Evolutionary conservation across 2,329 filamentous ascomycete genomes (phyloP).

Genomic region (Hypoxylon rubiginosum): DNA sequence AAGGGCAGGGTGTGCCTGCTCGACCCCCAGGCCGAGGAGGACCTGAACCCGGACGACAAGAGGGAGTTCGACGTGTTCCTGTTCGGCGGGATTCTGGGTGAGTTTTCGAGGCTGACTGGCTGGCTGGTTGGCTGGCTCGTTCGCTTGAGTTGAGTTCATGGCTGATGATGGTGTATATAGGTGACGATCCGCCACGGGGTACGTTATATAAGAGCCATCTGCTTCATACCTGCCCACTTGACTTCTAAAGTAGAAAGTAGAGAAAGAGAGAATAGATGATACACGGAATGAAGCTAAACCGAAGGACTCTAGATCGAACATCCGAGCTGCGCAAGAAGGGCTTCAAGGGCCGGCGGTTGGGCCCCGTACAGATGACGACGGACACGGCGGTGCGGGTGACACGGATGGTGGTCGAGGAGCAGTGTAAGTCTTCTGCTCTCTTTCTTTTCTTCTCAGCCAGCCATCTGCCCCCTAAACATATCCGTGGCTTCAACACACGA

Average conservation of each 20-base stretch:
- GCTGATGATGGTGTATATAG: slow-evolving; percentile 58
- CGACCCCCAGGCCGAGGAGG: slow-evolving; percentile 85
- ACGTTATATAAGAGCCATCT: slow-evolving; percentile 51
- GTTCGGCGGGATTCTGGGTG: slow-evolving; percentile 96
- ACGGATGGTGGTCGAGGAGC: slow-evolving; percentile 86
- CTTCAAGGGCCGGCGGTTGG: slow-evolving; percentile 86
- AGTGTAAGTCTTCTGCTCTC: slow-evolving; percentile 66
- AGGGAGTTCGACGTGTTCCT: slow-evolving; percentile 89
- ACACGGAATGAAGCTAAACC: slow-evolving; percentile 6
- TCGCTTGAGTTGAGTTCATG: background rate
- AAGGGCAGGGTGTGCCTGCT: slow-evolving; percentile 82
- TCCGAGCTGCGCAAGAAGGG: slow-evolving; percentile 96
- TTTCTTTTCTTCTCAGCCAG: background rate
- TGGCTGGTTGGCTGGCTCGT: background rate
- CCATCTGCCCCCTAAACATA: background rate
- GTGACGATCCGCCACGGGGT: slow-evolving; percentile 95
- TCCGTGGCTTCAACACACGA: background rate
- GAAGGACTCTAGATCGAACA: slow-evolving; percentile 81
- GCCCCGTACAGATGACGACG: slow-evolving; percentile 97
- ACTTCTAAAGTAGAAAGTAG: background rate
- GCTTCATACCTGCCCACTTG: background rate
- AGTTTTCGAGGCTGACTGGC: slow-evolving; percentile 44
- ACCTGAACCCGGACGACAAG: slow-evolving; percentile 86
- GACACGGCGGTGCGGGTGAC: slow-evolving; percentile 97
- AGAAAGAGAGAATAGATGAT: background rate